phyloP scores from a whole-genome alignment of 2,329 filamentous ascomycete species.

The Diaporthe caulivora region DNA sequence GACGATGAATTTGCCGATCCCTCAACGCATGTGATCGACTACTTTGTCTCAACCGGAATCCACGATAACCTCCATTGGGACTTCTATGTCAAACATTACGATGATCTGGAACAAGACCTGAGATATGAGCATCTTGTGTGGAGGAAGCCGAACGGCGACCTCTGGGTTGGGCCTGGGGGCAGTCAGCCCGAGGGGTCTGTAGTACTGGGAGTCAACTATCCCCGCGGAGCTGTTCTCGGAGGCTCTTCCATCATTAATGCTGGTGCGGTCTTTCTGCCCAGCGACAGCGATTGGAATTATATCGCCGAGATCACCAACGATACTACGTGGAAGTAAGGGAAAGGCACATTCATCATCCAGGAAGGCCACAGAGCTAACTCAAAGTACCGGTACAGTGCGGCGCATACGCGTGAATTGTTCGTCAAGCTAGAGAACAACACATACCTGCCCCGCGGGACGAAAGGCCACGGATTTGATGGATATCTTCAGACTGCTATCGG shows the following conservation, averaged over 20 bases:
- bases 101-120: constrained; percentile 56
- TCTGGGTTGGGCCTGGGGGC: constrained; percentile 46
- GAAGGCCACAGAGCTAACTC: not conserved
- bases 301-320: constrained; percentile 46
- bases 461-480: constrained; percentile 45
- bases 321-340: constrained; percentile 44
- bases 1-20: constrained; percentile 59
- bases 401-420: constrained; percentile 45
- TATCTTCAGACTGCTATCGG: constrained; percentile 44
- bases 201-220: constrained; percentile 49
- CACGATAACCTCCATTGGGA: constrained; percentile 14
- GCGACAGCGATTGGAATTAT: constrained; percentile 47
- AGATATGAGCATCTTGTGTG: constrained; percentile 60
- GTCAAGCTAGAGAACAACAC: constrained; percentile 45
- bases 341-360: not conserved
- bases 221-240: constrained; percentile 49
- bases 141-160: constrained; percentile 45
- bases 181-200: constrained; percentile 46
- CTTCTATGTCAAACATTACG: constrained; percentile 65
- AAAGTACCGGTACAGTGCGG: constrained; percentile 39
- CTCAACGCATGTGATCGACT: not conserved
- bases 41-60: constrained; percentile 57
- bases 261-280: constrained; percentile 45
- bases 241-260: constrained; percentile 49
- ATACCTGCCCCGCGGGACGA: constrained; percentile 41